Base-by-base conservation (phyloP, 805 yeast genomes). In the Yueomyces sp. region DNA sequence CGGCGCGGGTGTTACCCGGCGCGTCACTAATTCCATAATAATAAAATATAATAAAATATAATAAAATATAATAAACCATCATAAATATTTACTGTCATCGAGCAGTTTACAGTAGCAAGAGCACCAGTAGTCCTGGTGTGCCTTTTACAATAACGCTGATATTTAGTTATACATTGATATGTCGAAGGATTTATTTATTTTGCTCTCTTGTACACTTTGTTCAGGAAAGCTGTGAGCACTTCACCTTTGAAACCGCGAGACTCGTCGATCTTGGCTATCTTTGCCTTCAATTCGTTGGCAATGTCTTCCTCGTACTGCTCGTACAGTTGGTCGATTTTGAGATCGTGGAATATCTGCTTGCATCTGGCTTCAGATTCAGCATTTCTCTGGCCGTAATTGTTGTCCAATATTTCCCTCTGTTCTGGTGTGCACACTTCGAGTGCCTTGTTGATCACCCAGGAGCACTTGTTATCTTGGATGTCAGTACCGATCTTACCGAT, bases 401-500 rank as follows among this genome's bases (percentile, higher is more conserved):
- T 80, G 58, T 92, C 97, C 52, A 92, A 74, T 3, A 82, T 47
- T 52, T 70, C 64, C 65, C 96, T 82, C 70, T 92, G 96, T 50
- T 79, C 92, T 38, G 86, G 76, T 29, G 76, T 72, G 43, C 76
- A 90, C 52, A 79, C 68, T 62, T 81, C 74, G 55, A 92, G 75
- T 5, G 98, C 98, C 54, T 85, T 84, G 72, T 92, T 92, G 56
- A 92, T 76, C 44, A 92, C 79, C 99, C 99, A 92, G 39, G 96
- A 84, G 67, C 99, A 92, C 67, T 92, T 92, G 77, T 92, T 92
- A 67, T 92, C 99, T 69, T 84, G 84, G 60, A 92, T 92, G 64
- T 92, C 99, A 47, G 98, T 92, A 53, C 99, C 99, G 54, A 92
- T 86, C 73, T 92, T 92, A 50, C 99, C 99, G 59, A 88, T 92